phyloP scores from a whole-genome alignment of 768 basidiomycete genomes.

The Xanthoconium purpureum region DNA sequence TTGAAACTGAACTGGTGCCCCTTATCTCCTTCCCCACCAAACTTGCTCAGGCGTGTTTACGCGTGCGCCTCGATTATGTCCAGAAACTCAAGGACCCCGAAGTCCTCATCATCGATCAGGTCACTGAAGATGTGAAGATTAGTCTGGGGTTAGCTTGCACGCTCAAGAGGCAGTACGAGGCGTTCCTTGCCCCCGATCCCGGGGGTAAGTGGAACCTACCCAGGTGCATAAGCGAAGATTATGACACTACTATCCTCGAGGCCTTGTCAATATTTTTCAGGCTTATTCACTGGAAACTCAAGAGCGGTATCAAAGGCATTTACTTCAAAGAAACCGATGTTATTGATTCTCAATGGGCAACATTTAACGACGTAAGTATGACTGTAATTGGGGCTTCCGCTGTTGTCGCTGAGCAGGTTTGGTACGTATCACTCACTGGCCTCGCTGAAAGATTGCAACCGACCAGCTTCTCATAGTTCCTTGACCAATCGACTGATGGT shows the following conservation, averaged over 20 bases:
- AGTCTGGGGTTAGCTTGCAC: slow-evolving; percentile 90
- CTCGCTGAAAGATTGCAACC: not conserved
- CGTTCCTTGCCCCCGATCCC: slow-evolving; percentile 84
- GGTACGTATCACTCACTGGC: slow-evolving; percentile 48
- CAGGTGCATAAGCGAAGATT: slow-evolving; percentile 84
- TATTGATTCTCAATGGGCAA: slow-evolving; percentile 95
- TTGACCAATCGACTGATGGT: slow-evolving; percentile 91
- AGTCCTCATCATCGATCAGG: slow-evolving; percentile 88
- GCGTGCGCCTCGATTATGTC: slow-evolving; percentile 85
- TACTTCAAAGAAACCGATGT: slow-evolving; percentile 98
- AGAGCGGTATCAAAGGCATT: slow-evolving; percentile 86
- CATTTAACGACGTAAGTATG: slow-evolving; percentile 89
- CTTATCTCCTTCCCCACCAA: slow-evolving; percentile 96
- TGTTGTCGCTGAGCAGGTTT: slow-evolving; percentile 92
- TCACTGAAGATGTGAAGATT: slow-evolving; percentile 89
- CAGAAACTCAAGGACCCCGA: slow-evolving; percentile 86
- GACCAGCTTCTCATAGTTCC: slow-evolving; percentile 48
- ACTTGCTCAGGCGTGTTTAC: slow-evolving; percentile 87
- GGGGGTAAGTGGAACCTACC: slow-evolving; percentile 87
- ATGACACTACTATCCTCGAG: slow-evolving; percentile 85
- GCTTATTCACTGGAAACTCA: slow-evolving; percentile 93
- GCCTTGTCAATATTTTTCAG: slow-evolving; percentile 88
- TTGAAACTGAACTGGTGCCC: slow-evolving; percentile 84
- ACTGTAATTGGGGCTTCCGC: slow-evolving; percentile 84
- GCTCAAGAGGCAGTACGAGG: slow-evolving; percentile 92